Conservation (phyloP, 2,329 filamentous ascomycete species). For the Verticillium nonalfalfae region DNA sequence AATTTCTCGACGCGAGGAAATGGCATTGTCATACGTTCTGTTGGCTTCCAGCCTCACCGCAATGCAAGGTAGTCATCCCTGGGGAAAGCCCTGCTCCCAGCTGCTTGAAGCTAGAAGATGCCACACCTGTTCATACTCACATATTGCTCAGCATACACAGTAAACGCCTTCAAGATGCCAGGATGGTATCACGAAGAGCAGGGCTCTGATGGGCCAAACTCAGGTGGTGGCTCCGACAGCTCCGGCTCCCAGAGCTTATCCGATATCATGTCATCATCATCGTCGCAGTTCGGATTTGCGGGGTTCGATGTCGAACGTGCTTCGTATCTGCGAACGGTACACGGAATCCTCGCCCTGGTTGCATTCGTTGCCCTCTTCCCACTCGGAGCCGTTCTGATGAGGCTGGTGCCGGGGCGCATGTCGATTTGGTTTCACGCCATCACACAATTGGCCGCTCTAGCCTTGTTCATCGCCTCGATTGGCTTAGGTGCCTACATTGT, state of each 20-base stretch:
- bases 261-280: not conserved
- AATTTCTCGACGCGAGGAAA: not conserved
- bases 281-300: slow-evolving; percentile 4
- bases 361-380: slow-evolving; percentile 38
- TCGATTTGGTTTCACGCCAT: slow-evolving; percentile 30
- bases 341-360: slow-evolving; percentile 33
- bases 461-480: slow-evolving; percentile 29
- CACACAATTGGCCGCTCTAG: slow-evolving; percentile 28
- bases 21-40: not conserved
- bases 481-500: slow-evolving; percentile 36
- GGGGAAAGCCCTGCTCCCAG: not conserved
- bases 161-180: not conserved
- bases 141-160: not conserved
- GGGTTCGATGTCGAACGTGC: slow-evolving; percentile 21
- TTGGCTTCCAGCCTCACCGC: not conserved
- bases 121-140: not conserved
- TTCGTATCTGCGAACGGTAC: slow-evolving; percentile 24
- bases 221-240: not conserved
- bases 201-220: not conserved
- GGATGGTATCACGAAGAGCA: not conserved
- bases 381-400: slow-evolving; percentile 33
- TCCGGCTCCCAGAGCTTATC: not conserved
- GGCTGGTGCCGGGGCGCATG: slow-evolving; percentile 26
- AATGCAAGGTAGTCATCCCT: not conserved
- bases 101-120: not conserved